These are phyloP conservation scores for Aspergillus quadrilineatus DNA, from an alignment of 2,329 filamentous ascomycete species.

Conservation along the genomic window DNA sequence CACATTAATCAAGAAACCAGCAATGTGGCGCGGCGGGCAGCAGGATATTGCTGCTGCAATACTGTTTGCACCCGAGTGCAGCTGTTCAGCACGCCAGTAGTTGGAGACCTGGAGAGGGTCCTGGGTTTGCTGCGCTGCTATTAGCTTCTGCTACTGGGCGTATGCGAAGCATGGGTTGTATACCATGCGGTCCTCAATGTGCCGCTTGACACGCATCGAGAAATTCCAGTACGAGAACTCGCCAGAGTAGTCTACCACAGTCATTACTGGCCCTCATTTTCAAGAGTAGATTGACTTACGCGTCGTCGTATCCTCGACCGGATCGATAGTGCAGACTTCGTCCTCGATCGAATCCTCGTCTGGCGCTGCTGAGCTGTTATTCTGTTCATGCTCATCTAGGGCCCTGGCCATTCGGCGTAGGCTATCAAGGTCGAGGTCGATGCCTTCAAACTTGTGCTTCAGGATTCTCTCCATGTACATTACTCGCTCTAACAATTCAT, in stretches of 20 bases:
- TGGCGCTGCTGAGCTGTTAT: background rate
- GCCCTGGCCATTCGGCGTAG: constrained; percentile 7
- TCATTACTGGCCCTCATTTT: background rate
- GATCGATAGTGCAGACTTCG: constrained; percentile 16
- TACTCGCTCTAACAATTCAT: constrained; percentile 9
- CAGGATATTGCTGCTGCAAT: constrained; percentile 39
- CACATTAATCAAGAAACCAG: constrained; percentile 48
- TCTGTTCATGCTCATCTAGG: background rate
- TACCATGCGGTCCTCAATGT: constrained; percentile 43
- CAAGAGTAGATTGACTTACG: constrained; percentile 1
- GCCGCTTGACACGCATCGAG: constrained; percentile 53
- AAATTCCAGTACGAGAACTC: constrained; percentile 57
- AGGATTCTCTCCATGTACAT: constrained; percentile 17
- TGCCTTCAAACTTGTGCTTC: constrained; percentile 9
- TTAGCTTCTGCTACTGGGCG: background rate
- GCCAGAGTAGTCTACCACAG: constrained; percentile 49
- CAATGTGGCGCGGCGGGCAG: constrained; percentile 49
- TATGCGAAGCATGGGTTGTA: background rate
- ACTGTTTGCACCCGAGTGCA: constrained; percentile 43
- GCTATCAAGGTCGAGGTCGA: constrained; percentile 9
- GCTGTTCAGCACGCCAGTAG: constrained; percentile 50
- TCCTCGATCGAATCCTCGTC: constrained; percentile 8
- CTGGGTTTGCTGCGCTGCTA: constrained; percentile 27
- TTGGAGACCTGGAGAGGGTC: constrained; percentile 27
- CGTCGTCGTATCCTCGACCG: constrained; percentile 16